A percentile compares a stretch with the other conserved stretches of the same genome.
phyloP scores from a whole-genome alignment of 75 land plant genomes.

The Pseudotsuga menziesii region DNA sequence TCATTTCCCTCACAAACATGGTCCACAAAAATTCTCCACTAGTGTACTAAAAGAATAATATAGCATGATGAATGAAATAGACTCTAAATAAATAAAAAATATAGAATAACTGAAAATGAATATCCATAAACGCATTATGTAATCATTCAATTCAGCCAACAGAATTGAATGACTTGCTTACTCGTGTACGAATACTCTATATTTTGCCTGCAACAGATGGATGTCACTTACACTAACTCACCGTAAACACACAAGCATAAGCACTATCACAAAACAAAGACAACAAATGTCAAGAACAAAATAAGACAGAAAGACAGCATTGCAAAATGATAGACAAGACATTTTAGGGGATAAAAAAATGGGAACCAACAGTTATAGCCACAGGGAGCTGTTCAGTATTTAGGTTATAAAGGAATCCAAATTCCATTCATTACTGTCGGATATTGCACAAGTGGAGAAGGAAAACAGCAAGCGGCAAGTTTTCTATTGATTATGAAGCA shows the following conservation, averaged over 20 bases:
- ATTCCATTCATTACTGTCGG: too few relatives aligned
- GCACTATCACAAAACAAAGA: not conserved
- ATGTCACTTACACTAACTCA: not conserved
- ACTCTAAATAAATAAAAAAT: too few relatives aligned
- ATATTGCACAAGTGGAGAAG: not conserved
- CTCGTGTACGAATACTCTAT: not conserved
- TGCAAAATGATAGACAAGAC: not conserved
- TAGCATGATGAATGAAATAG: not conserved
- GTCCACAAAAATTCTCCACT: not conserved
- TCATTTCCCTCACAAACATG: not conserved
- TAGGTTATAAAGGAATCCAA: too few relatives aligned
- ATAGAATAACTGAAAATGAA: not conserved
- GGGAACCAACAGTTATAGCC: too few relatives aligned
- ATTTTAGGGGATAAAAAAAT: too few relatives aligned
- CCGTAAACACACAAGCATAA: not conserved
- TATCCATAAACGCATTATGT: not conserved
- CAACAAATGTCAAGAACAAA: not conserved
- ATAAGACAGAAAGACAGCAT: not conserved
- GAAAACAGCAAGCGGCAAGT: not conserved
- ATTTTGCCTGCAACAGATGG: not conserved
- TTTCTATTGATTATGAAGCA: not conserved
- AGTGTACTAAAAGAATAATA: not conserved
- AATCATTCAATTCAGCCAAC: not conserved
- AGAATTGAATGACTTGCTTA: not conserved
- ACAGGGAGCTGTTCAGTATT: too few relatives aligned